Evolutionary conservation across 2,329 filamentous ascomycete genomes (phyloP).

Genomic region (Penicillium griseofulvum): DNA sequence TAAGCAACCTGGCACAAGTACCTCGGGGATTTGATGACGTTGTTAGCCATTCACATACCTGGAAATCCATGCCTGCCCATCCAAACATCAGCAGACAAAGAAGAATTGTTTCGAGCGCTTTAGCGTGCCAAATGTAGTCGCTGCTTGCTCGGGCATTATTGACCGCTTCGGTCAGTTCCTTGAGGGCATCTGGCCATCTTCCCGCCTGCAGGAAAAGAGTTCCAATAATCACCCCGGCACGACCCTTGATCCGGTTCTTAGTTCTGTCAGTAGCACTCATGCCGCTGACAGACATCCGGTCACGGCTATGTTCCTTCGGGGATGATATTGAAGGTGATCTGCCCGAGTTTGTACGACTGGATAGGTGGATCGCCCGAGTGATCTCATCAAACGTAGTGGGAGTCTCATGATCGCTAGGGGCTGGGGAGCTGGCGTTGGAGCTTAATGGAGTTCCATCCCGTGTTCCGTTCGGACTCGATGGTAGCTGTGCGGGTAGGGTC

Average conservation of each 20-base stretch:
- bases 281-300: conserved; percentile 63
- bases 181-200: conserved; percentile 83
- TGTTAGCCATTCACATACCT: conserved; percentile 26
- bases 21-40: neutral
- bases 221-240: conserved; percentile 75
- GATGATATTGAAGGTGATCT: conserved; percentile 38
- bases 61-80: conserved; percentile 80
- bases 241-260: conserved; percentile 75
- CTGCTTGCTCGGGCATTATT: conserved; percentile 72
- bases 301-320: conserved; percentile 56
- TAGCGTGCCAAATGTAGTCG: conserved; percentile 97
- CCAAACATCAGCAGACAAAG: conserved; percentile 79
- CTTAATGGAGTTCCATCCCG: conserved; percentile 39
- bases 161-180: conserved; percentile 77
- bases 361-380: conserved; percentile 43
- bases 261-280: conserved; percentile 76
- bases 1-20: neutral
- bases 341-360: conserved; percentile 40
- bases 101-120: conserved; percentile 84
- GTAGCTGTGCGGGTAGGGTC: conserved; percentile 70
- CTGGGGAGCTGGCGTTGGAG: conserved; percentile 37
- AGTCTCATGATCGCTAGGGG: conserved; percentile 40
- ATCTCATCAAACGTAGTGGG: conserved; percentile 57
- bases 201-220: conserved; percentile 86
- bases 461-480: conserved; percentile 43